Conservation (phyloP, 768 basidiomycete species). For the Lactarius trivialis region DNA sequence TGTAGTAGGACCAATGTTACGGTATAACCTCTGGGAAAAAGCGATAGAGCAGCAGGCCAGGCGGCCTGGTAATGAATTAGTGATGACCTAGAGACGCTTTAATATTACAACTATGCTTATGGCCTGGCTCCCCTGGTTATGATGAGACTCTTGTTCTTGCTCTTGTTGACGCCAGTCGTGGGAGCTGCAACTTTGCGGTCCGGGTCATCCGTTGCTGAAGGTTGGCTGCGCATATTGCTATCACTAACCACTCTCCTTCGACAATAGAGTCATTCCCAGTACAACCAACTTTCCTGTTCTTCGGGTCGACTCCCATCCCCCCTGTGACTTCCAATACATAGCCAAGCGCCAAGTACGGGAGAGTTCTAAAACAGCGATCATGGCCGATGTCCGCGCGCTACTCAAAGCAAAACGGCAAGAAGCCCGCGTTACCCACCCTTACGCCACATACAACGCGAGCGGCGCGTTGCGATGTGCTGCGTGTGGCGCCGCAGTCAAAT, state of each 20-base stretch:
- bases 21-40: neutral
- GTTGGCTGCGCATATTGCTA: neutral
- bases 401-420: conserved; percentile 82
- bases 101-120: conserved; percentile 11
- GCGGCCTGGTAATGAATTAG: conserved; percentile 2
- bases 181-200: neutral
- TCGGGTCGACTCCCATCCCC: neutral
- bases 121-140: neutral
- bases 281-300: conserved; percentile 6
- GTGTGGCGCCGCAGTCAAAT: conserved; percentile 59
- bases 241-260: neutral
- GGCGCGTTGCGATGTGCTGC: conserved; percentile 67
- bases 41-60: conserved; percentile 10
- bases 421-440: conserved; percentile 61
- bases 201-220: neutral
- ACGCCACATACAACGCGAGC: conserved; percentile 57
- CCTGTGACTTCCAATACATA: too few relatives aligned
- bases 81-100: neutral
- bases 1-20: neutral
- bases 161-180: neutral
- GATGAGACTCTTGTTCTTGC: neutral
- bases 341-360: neutral
- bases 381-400: conserved; percentile 77
- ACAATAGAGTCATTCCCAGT: neutral
- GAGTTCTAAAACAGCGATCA: conserved; percentile 25